Conservation (phyloP, 1,284 basidiomycete genomes). For the Exobasidium cylindrosporum region DNA sequence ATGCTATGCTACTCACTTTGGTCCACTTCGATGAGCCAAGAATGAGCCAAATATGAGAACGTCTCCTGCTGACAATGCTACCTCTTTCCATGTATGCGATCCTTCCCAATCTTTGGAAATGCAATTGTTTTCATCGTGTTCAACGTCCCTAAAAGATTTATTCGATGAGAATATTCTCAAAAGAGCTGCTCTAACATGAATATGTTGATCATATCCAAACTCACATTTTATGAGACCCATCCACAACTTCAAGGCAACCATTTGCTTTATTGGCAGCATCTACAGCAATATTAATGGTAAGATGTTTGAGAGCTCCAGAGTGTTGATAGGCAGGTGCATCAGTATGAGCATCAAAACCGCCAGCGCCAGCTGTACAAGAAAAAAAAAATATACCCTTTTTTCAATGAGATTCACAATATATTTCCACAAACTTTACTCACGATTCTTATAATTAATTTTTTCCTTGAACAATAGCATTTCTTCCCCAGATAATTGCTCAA, state of each 20-base stretch:
- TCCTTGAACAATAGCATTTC: constrained; percentile 50
- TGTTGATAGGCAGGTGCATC: constrained; percentile 37
- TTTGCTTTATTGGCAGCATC: constrained; percentile 48
- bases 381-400: not conserved
- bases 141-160: no score
- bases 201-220: no score
- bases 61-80: constrained; percentile 48
- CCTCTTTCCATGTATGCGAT: constrained; percentile 42
- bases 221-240: constrained; percentile 36
- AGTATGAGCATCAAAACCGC: constrained; percentile 53
- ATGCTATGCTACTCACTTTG: no score
- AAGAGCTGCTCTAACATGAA: no score
- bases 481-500: constrained; percentile 41
- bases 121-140: constrained; percentile 42
- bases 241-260: constrained; percentile 53
- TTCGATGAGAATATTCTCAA: no score
- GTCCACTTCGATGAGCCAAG: constrained; percentile 51
- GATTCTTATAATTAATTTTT: constrained; percentile 55
- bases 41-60: constrained; percentile 52
- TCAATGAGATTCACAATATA: not conserved
- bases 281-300: constrained; percentile 50
- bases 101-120: constrained; percentile 46
- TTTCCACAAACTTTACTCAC: constrained; percentile 17
- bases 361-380: constrained; percentile 19
- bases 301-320: constrained; percentile 18